Percentiles rank a stretch among this genome's conserved stretches.
phyloP scores from a whole-genome alignment of 2,329 filamentous ascomycete genomes.

The Nothophoma quercina region DNA sequence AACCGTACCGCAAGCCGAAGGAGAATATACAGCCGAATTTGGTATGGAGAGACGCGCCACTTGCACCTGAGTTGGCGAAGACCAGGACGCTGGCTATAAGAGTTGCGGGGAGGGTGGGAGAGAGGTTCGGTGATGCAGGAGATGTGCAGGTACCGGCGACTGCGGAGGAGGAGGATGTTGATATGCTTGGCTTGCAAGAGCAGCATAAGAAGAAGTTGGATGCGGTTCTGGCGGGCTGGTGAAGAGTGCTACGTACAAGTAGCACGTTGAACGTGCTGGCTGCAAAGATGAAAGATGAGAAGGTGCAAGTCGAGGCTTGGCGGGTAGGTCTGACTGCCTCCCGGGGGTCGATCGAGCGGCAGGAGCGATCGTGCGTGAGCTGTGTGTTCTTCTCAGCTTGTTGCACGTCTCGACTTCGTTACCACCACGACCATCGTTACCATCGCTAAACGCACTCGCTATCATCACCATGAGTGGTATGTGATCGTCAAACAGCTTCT shows the following conservation, averaged over 20 bases:
- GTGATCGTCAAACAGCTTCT: neutral
- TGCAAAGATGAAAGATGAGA: too few species aligned
- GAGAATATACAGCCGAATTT: slow-evolving; percentile 69
- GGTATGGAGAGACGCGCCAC: slow-evolving; percentile 68
- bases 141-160: slow-evolving; percentile 40
- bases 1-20: slow-evolving; percentile 60
- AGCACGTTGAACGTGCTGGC: too few species aligned
- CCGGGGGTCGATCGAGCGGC: neutral
- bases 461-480: neutral
- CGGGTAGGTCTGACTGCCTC: neutral
- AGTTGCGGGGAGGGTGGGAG: slow-evolving; percentile 46
- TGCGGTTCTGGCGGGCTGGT: slow-evolving; percentile 38
- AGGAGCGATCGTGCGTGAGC: neutral
- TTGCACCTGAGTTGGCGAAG: slow-evolving; percentile 71
- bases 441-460: neutral
- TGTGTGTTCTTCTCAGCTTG: neutral
- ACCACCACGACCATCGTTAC: neutral
- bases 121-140: slow-evolving; percentile 39
- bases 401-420: neutral
- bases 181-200: slow-evolving; percentile 28
- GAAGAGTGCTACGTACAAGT: neutral
- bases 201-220: slow-evolving; percentile 35
- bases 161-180: slow-evolving; percentile 31
- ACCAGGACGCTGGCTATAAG: slow-evolving; percentile 66
- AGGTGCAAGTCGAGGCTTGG: neutral